Evolutionary conservation across 805 yeast species (phyloP), one percentile per base, ranked within the genome.

Genomic region (Pachysolen tannophilus): DNA sequence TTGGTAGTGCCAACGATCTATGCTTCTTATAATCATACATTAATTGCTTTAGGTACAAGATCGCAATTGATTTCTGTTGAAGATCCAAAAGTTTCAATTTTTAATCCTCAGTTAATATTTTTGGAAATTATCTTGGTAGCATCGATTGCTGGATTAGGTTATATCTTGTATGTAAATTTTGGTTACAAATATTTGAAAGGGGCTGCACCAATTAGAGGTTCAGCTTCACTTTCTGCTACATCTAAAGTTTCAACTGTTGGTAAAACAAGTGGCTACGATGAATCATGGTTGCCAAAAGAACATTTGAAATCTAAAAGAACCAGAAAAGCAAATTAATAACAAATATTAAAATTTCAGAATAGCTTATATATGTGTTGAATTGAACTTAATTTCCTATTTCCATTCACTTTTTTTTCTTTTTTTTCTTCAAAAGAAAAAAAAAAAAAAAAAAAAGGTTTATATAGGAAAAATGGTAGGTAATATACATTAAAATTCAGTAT

Each of bases 101-200:
- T 80, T 59, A 74, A 82, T 52, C 92, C 88, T 10, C 76, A 78
- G 56, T 70, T 86, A 49, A 51, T 85, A 39, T 54, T 82, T 24
- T 69, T 82, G 44, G 81, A 77, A 52, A 34, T 74, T 11, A 45
- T 82, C 18, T 58, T 84, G 38, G 45, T 63, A 3, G 67, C 59
- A 16, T 54, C 78, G 14, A 35, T 78, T 20, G 77, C 62, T 34
- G 70, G 61, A 28, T 46, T 69, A 31, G 76, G 63, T 29, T 81
- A 77, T 55, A 53, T 62, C 42, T 52, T 56, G 24, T 69, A 69
- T 56, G 50, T 48, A 28, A 46, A 55, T 29, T 69, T 64, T 49
- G 75, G 76, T 38, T 58, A 59, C 42, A 52, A 53, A 29, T 76
- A 73, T 52, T 53, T 75, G 42, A 42, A 50, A 38, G 56, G 56